Evolutionary conservation across 2,329 filamentous ascomycete species (phyloP).

Genomic region (Penicillium sp.): DNA sequence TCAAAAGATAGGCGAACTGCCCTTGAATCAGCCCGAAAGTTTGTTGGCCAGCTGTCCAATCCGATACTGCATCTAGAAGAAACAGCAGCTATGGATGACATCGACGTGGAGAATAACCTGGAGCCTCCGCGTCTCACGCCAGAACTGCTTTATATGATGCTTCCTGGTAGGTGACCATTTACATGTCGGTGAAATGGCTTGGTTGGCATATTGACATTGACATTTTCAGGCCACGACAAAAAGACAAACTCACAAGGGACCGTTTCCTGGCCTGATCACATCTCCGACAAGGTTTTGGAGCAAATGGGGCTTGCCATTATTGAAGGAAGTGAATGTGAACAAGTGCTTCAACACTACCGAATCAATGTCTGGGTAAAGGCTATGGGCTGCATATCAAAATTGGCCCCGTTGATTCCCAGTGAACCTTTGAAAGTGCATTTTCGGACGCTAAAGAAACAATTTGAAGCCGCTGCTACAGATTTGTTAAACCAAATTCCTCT

Average conservation of each 20-base stretch:
- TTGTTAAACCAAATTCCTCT: constrained; percentile 21
- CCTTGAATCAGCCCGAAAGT: constrained; percentile 19
- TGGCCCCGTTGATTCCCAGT: constrained; percentile 20
- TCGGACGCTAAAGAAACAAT: constrained; percentile 20
- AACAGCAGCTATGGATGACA: constrained; percentile 5
- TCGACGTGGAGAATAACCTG: constrained; percentile 13
- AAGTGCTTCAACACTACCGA: constrained; percentile 20
- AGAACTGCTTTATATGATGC: constrained; percentile 26
- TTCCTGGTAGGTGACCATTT: constrained; percentile 14
- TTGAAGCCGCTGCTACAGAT: constrained; percentile 19
- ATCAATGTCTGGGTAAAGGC: constrained; percentile 24
- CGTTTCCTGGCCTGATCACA: constrained; percentile 25
- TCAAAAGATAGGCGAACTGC: constrained; percentile 23
- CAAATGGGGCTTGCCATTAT: constrained; percentile 27
- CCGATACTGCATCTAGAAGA: constrained; percentile 19
- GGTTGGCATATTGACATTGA: not conserved
- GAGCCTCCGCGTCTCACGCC: constrained; percentile 19
- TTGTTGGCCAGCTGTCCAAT: constrained; percentile 24
- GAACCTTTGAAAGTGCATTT: constrained; percentile 19
- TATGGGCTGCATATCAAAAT: constrained; percentile 20
- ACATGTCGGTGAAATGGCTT: not conserved
- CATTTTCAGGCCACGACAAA: constrained; percentile 13
- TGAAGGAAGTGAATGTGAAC: constrained; percentile 19
- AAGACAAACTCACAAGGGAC: constrained; percentile 22
- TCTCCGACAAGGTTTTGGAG: constrained; percentile 21